These are phyloP conservation scores for Sarocladium strictum DNA, from an alignment of 2,329 filamentous ascomycete genomes.

Conservation along the genomic window DNA sequence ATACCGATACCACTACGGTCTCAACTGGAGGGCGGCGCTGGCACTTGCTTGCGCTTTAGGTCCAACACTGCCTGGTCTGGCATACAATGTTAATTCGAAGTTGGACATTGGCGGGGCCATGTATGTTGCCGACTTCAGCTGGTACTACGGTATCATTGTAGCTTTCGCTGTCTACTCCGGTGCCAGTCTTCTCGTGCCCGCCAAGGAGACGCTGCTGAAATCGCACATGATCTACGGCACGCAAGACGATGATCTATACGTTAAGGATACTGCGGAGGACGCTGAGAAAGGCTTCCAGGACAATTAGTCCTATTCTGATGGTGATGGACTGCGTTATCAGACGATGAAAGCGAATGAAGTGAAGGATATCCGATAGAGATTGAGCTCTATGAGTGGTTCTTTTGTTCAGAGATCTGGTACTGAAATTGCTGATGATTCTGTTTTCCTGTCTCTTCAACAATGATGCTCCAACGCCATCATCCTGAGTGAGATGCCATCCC, in stretches of 20 bases:
- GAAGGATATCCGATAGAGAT: not conserved
- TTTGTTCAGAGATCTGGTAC: not conserved
- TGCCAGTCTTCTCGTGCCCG: not conserved
- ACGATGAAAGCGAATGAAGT: not conserved
- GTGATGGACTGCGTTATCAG: not conserved
- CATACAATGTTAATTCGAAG: conserved; percentile 12
- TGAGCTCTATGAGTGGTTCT: not conserved
- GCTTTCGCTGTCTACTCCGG: not conserved
- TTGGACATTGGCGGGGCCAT: conserved; percentile 11
- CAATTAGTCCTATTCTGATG: not conserved
- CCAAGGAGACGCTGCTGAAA: not conserved
- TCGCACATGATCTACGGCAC: not conserved
- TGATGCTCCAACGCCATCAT: not conserved
- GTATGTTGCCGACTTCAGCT: not conserved
- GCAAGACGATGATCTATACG: not conserved
- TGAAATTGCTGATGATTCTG: not conserved
- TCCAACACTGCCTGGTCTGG: conserved; percentile 51
- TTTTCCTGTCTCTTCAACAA: not conserved
- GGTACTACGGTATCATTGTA: not conserved
- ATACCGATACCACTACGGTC: conserved; percentile 38
- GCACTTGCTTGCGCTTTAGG: conserved; percentile 50
- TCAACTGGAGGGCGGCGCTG: conserved; percentile 54
- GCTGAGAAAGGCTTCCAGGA: not conserved
- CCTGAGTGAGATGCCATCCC: no score
- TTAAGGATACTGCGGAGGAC: not conserved